Base-by-base conservation (phyloP, 2,329 filamentous ascomycete genomes). In the Aureobasidium uvarum region DNA sequence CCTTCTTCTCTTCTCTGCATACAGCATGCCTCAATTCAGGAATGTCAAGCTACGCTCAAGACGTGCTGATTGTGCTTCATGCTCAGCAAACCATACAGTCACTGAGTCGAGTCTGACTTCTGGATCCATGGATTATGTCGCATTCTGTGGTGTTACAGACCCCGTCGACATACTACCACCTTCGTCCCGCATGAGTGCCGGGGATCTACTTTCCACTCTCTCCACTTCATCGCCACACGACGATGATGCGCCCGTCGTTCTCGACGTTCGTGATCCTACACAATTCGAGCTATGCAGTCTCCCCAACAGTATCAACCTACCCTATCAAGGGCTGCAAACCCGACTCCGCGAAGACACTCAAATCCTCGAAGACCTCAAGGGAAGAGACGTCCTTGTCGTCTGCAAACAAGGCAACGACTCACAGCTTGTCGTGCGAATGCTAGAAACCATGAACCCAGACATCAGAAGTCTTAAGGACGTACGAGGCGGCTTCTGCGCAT, bases 211-310 rank as follows among this genome's bases (percentile, higher is more conserved):
- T 6, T 52, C 60, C 4, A 33, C 38, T 28, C 48, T 63, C 6
- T 20, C 41, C 2, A n/a, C 60, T 11, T 11, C 38, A n/a, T 52
- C 31, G 7, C 58, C 45, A n/a, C 43, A 51, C 36, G 45, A 62
- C 10, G 45, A 62, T 36, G 71, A 68, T 3, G 64, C 45, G 43
- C 67, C 65, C 66, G 70, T 72, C 2, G 86, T 89, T 62, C 73
- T 91, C 0, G 95, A 98, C 69, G 92, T 96, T 1, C 84, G 95
- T 2, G 92, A 96, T 70, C 86, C 86, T 71, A 90, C 92, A 33
- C 91, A 96, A 67, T 97, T 91, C 69, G 88, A 89, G 18, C 87
- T 98, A 51, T 92, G 89, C 68, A 87, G 83, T 67, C 81, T 99
- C 8, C 81, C 86, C 0, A 89, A 89, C 0, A 91, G 91, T 31